Evolutionary conservation across 192 early-diverging fungal genomes (phyloP).

Genomic region (Coemansia sp.): DNA sequence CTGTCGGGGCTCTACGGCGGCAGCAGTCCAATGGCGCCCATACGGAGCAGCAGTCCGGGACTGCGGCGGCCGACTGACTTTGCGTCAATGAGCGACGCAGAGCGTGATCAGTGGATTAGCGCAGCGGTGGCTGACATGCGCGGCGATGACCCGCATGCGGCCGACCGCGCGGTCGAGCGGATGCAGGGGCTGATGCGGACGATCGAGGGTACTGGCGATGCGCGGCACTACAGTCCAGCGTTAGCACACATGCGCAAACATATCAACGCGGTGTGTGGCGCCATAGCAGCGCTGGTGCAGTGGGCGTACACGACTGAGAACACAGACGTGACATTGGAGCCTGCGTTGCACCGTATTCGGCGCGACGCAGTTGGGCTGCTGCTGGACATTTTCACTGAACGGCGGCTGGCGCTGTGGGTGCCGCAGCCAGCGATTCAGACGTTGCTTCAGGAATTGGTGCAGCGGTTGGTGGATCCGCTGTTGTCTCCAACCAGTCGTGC

Average conservation of each 20-base stretch:
- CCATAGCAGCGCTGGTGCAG: slow-evolving; percentile 26
- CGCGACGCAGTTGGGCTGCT: slow-evolving; percentile 63
- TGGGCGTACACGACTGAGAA: slow-evolving; percentile 33
- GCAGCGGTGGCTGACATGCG: slow-evolving; percentile 35
- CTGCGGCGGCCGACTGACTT: slow-evolving; percentile 23
- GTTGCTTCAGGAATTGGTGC: slow-evolving; percentile 75
- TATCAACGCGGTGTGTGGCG: slow-evolving; percentile 21
- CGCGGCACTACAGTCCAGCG: slow-evolving; percentile 13
- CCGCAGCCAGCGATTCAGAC: slow-evolving; percentile 64
- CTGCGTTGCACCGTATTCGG: slow-evolving; percentile 62
- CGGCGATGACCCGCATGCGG: slow-evolving; percentile 32
- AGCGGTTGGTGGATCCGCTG: slow-evolving; percentile 75
- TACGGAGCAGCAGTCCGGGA: background rate
- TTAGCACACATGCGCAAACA: slow-evolving; percentile 23
- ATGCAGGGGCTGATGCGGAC: slow-evolving; percentile 20
- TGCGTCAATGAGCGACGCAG: slow-evolving; percentile 25
- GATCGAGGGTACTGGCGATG: background rate
- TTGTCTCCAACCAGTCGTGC: slow-evolving; percentile 53
- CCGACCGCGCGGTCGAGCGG: slow-evolving; percentile 42
- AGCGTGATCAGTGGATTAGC: slow-evolving; percentile 43
- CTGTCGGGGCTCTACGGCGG: background rate
- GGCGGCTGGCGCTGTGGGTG: slow-evolving; percentile 65
- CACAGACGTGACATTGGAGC: slow-evolving; percentile 23
- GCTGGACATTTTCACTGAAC: slow-evolving; percentile 72
- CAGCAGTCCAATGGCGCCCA: background rate